These are phyloP conservation scores for Sporisorium reilianum DNA, from an alignment of 1,284 basidiomycete species.

Conservation along the genomic window DNA sequence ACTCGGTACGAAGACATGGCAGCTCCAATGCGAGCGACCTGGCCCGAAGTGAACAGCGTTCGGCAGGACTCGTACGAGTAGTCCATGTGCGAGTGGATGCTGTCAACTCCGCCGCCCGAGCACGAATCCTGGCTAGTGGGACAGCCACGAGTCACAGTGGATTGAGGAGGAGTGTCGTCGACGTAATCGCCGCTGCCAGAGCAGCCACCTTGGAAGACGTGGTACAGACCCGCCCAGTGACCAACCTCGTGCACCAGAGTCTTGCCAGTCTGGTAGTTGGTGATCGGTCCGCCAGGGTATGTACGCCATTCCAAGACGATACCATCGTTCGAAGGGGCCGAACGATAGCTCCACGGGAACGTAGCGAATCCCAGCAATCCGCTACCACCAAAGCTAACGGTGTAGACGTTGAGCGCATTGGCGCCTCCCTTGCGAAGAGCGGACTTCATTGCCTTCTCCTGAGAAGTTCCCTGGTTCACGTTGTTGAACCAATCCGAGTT, in stretches of 20 bases:
- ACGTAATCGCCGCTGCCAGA: slow-evolving; percentile 73
- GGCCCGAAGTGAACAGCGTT: slow-evolving; percentile 32
- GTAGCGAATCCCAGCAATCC: slow-evolving; percentile 71
- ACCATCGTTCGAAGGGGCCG: slow-evolving; percentile 69
- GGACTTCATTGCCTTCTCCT: slow-evolving; percentile 74
- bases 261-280: slow-evolving; percentile 73
- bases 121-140: slow-evolving; percentile 42
- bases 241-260: slow-evolving; percentile 74
- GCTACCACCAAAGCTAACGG: slow-evolving; percentile 66
- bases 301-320: slow-evolving; percentile 28
- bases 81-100: slow-evolving; percentile 42
- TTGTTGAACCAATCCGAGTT: slow-evolving; percentile 74
- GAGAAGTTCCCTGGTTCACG: slow-evolving; percentile 71
- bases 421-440: slow-evolving; percentile 72
- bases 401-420: slow-evolving; percentile 74
- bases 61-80: slow-evolving; percentile 39
- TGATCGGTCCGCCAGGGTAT: slow-evolving; percentile 72
- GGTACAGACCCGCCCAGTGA: slow-evolving; percentile 73
- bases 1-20: slow-evolving; percentile 36
- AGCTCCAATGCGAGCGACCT: slow-evolving; percentile 30
- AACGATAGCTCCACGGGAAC: slow-evolving; percentile 69
- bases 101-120: slow-evolving; percentile 42
- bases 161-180: slow-evolving; percentile 72
- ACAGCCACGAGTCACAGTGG: slow-evolving; percentile 38
- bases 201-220: slow-evolving; percentile 76